Base-by-base conservation (phyloP, 176 grass and related monocot genomes). In the Guadua angustifolia region DNA sequence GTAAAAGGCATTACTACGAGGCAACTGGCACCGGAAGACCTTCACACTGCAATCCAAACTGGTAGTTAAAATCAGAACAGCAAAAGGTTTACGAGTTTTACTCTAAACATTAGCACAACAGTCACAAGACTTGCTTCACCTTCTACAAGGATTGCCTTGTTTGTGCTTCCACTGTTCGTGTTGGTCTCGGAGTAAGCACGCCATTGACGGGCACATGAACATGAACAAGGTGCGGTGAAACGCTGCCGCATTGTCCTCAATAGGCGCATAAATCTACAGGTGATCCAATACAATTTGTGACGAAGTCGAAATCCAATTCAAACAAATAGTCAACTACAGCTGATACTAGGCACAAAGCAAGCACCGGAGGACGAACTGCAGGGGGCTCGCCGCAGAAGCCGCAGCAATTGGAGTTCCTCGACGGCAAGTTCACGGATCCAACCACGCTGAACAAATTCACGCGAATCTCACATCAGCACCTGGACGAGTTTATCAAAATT, bases 171-270 rank as follows among this genome's bases (percentile, higher is more conserved):
- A 99, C 78, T 99, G 93, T 55, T 99, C 91, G 60, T 91, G 91
- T 76, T 99, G 96, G 79, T 99, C 96, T 59, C 77, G 88, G 59
- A 76, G 83, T 78, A 99, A 92, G 78, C 96, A 99, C 15, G 83
- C 47, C 93, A 95, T 94, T 1, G 91, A 95, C 26, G 89, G 89
- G 78, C 96, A 99, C 87, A 95, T 95, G 88, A 94, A 95, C 73
- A 95, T 43, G 56, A 94, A 92, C 26, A 99, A 47, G 4, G 88
- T 92, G 55, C 91, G 88, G 86, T 99, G 93, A 72, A 99, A 99
- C 26, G 88, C 76, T n/a, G 86, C 85, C 3, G 88, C 71, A 53
- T 94, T 90, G 16, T 62, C 88, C 26, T 80, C 58, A 44, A 88
- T 87, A 39, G 88, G 77, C 11, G 91, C 91, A 89, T 99, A 99